A percentile compares a stretch with the other conserved stretches of the same genome.
Evolutionary conservation across 148 eudicot genomes (phyloP).

Genomic region (Persicaria tinctoria): DNA sequence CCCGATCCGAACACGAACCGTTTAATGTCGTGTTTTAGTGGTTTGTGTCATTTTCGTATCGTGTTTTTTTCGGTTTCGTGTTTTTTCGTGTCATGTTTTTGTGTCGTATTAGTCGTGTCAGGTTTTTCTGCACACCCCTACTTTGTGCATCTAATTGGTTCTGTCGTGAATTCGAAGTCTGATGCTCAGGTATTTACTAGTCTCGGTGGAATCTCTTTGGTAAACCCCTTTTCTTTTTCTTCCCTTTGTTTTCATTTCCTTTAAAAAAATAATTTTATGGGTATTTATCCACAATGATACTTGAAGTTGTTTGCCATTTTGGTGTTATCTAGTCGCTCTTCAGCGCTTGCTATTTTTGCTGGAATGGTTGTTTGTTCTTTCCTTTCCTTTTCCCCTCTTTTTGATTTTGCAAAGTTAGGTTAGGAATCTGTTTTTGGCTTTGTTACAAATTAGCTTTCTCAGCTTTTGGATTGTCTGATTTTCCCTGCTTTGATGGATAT

Average conservation of each 20-base stretch:
- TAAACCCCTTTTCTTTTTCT: neutral
- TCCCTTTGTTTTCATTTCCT: neutral
- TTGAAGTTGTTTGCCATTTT: neutral
- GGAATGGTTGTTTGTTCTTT: neutral
- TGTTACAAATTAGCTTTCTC: neutral
- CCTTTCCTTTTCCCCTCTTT: neutral
- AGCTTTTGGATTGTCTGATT: neutral
- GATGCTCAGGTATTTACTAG: too few species aligned
- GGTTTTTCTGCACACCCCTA: too few species aligned
- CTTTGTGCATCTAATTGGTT: too few species aligned
- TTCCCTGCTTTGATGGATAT: neutral
- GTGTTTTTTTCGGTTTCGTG: too few species aligned
- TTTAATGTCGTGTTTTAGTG: too few species aligned
- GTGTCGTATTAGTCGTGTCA: too few species aligned
- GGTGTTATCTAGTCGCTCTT: neutral
- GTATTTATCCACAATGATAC: neutral
- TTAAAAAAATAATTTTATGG: neutral
- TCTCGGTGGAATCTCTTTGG: neutral
- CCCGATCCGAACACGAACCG: too few species aligned
- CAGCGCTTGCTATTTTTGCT: neutral
- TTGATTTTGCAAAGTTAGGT: neutral
- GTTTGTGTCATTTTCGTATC: too few species aligned
- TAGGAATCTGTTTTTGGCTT: neutral
- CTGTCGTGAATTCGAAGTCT: too few species aligned
- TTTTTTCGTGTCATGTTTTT: too few species aligned